Evolutionary conservation across 1,139 yeast genomes (phyloP), one percentile per base, ranked within the genome.

Genomic region (Geotrichum reessii): DNA sequence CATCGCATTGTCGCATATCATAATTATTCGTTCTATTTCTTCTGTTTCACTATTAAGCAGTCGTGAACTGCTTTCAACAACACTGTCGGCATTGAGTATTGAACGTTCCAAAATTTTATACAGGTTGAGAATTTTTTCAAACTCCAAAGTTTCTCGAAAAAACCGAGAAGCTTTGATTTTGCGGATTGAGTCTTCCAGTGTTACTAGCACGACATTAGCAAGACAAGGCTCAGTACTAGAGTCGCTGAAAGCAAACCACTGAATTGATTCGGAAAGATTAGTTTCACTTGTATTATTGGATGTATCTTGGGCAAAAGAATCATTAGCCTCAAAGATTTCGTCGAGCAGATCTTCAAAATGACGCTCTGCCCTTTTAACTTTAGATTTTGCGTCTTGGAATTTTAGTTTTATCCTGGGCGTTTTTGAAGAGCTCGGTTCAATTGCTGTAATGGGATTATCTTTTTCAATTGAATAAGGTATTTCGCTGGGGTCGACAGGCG

Each of bases 1-100:
- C 50, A 76, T 70, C 1, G 76, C 73, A 57, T 71, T 74, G 31
- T 63, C 66, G 7, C 61, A 59, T 2, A 56, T 56, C 8, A 52
- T 31, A 12, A 62, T 33, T 11, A 50, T 55, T 8, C 24, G 27
- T 17, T 52, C 53, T 7, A 50, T 37, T 1, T 59, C 60, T 40
- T 33, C 50, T 3, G 58, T 50, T 7, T 58, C 58, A 5, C 55
- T 46, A 9, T 55, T 57, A 6, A 55, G 44, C 19, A 56, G 50
- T 1, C 46, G 55, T 2, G 61, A 56, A 5, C 47, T 56, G 53
- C 63, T 61, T 17, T 55, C 57, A 11, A 63, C 33, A 9, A 47
- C 54, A n/a, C 49, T 46, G 9, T 62, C 63, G 9, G 54, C 54
- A 19, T 57, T 55, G 17, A 25, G 11, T 8, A 65, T 24, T 3